Evolutionary conservation across 495 filamentous ascomycete species (phyloP), one percentile per base, ranked within the genome.

Genomic region (Xylaria scruposa): DNA sequence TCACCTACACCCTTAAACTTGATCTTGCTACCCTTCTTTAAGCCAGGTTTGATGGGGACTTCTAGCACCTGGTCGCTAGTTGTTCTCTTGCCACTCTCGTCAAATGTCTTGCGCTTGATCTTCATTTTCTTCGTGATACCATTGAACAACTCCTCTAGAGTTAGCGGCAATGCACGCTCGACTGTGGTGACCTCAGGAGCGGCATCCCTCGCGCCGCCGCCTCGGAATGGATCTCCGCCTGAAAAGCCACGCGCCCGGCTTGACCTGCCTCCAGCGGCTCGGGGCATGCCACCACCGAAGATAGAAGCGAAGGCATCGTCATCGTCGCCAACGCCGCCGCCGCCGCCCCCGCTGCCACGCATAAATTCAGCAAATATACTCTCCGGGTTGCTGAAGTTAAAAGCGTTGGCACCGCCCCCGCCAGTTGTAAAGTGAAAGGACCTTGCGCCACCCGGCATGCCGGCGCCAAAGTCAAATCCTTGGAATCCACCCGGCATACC

Each of bases 1-100:
- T 98, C 97, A 1, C 97, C 96, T 40, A 98, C 93, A 38, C 94
- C 93, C 81, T 93, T 92, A 78, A 97, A 99, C 83, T 97, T 97
- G 75, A 99, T 97, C 87, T 98, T 99, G 72, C 93, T 96, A 29
- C 96, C 96, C 70, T 94, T 92, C 81, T 97, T 97, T 80, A 97
- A 87, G 58, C 96, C 96, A 40, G 93, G 92, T 83, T 98, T 97
- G 81, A 98, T 97, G 66, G 91, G 91, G 70, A 98, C 95, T 78
- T 97, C 94, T 24, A 99, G 81, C 10, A 97, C 93, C 71, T 94
- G 92, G 71, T 99, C 97, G 70, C 95, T 91, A 4, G 91, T 91
- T 38, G 85, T 94, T 74, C 92, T 89, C 83, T 94, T 97, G 54
- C 94, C 93, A 33, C 87, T 93, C 6, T 87, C 83, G 81, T 99